Conservation (phyloP, 169 alveolate species). For the Plasmodium falciparum region DNA sequence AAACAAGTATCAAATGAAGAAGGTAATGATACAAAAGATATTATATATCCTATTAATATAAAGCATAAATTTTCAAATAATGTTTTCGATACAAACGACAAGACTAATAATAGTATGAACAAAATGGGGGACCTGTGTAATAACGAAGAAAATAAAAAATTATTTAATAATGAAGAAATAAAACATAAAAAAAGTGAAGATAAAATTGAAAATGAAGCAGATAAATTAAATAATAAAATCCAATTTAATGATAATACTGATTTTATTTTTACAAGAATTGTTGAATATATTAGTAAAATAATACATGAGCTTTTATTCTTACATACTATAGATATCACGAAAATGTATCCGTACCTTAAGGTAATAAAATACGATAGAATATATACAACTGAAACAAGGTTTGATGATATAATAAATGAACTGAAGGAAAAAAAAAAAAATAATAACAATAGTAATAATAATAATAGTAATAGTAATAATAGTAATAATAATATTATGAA, state of each 20-base stretch:
- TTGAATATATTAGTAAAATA: conserved; percentile 75
- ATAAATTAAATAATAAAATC: neutral
- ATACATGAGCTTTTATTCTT: conserved; percentile 70
- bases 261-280: conserved; percentile 38
- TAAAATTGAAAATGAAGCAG: neutral
- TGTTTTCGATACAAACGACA: neutral
- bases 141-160: neutral
- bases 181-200: neutral
- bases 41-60: neutral
- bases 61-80: neutral
- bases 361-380: conserved; percentile 68
- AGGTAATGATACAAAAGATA: too few relatives aligned
- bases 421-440: neutral
- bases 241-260: conserved; percentile 16
- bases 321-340: conserved; percentile 61
- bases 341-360: conserved; percentile 55
- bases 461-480: too few relatives aligned
- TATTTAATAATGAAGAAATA: neutral
- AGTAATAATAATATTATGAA: neutral
- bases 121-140: neutral
- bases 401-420: conserved; percentile 22
- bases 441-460: too few relatives aligned
- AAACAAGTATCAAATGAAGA: neutral
- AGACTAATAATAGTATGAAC: neutral
- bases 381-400: conserved; percentile 24